Conservation (phyloP, 441 rosid species). For the Gossypium gossypioides region DNA sequence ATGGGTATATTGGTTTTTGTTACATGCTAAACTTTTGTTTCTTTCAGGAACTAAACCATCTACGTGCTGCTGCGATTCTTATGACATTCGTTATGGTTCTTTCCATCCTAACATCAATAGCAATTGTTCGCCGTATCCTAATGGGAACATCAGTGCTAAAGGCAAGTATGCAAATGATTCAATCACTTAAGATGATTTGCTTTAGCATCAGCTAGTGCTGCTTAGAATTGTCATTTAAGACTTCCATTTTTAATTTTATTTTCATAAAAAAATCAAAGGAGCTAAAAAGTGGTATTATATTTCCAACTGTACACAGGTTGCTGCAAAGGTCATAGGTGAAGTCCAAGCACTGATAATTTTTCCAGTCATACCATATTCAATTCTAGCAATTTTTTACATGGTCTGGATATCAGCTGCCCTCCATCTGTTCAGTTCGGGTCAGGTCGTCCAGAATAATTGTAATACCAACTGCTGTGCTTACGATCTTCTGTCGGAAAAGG, state of each 20-base stretch:
- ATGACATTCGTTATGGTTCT: conserved; percentile 70
- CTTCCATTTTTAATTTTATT: not conserved
- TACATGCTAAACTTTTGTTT: conserved; percentile 7
- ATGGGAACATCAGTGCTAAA: conserved; percentile 97
- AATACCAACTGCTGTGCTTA: conserved; percentile 78
- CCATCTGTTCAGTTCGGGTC: conserved; percentile 85
- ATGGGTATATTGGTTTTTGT: not conserved
- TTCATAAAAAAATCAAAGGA: not conserved
- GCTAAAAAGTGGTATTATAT: conserved; percentile 7
- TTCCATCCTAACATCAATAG: conserved; percentile 75
- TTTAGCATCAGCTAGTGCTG: not conserved
- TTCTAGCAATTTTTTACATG: conserved; percentile 87
- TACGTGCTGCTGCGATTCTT: conserved; percentile 59
- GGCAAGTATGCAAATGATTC: conserved; percentile 35
- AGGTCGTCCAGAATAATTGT: conserved; percentile 70
- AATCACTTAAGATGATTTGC: not conserved
- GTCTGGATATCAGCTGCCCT: conserved; percentile 89
- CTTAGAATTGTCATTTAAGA: not conserved
- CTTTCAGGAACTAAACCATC: conserved; percentile 73
- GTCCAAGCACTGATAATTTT: conserved; percentile 86
- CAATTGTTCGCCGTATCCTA: conserved; percentile 79
- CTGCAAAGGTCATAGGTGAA: conserved; percentile 95
- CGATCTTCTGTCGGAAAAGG: conserved; percentile 60
- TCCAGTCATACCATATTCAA: conserved; percentile 64
- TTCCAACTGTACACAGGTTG: conserved; percentile 55